Percentiles rank a stretch among this genome's conserved stretches.
phyloP scores from a whole-genome alignment of 805 yeast genomes.

The Saccharomycopsis oosterbeekiorum region DNA sequence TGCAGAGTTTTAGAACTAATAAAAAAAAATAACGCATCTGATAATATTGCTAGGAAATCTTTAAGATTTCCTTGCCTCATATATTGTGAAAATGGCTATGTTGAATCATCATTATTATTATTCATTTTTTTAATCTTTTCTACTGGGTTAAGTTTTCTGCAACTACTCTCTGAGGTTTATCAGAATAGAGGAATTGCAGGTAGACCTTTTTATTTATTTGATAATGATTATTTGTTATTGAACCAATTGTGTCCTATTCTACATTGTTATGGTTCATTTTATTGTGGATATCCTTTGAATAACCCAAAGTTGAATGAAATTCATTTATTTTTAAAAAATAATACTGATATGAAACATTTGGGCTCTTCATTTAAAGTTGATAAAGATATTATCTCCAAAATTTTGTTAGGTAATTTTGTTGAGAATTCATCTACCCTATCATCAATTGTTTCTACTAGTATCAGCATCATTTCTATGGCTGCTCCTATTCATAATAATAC shows the following conservation, averaged over 20 bases:
- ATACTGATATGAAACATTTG: background rate
- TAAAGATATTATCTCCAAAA: background rate
- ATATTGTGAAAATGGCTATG: slow-evolving; percentile 85
- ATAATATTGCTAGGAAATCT: background rate
- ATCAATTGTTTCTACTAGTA: slow-evolving; percentile 23
- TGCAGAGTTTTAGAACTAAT: slow-evolving; percentile 53
- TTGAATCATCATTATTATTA: slow-evolving; percentile 74
- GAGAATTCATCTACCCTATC: background rate
- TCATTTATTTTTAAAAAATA: background rate
- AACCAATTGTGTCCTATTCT: slow-evolving; percentile 55
- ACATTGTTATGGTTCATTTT: background rate
- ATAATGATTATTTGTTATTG: slow-evolving; percentile 59
- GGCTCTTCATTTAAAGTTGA: background rate
- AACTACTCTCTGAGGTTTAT: slow-evolving; percentile 54
- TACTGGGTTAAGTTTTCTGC: slow-evolving; percentile 29
- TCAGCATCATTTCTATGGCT: slow-evolving; percentile 34
- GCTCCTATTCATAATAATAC: slow-evolving; percentile 25
- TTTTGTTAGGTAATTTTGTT: background rate
- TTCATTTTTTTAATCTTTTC: slow-evolving; percentile 65
- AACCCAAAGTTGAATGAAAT: background rate
- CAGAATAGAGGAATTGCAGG: slow-evolving; percentile 52
- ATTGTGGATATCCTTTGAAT: background rate
- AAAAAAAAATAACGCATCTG: slow-evolving; percentile 23
- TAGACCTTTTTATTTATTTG: slow-evolving; percentile 78
- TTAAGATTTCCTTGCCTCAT: slow-evolving; percentile 39